Base-by-base conservation (phyloP, 805 yeast species). In the Wickerhamiella occidentalis region DNA sequence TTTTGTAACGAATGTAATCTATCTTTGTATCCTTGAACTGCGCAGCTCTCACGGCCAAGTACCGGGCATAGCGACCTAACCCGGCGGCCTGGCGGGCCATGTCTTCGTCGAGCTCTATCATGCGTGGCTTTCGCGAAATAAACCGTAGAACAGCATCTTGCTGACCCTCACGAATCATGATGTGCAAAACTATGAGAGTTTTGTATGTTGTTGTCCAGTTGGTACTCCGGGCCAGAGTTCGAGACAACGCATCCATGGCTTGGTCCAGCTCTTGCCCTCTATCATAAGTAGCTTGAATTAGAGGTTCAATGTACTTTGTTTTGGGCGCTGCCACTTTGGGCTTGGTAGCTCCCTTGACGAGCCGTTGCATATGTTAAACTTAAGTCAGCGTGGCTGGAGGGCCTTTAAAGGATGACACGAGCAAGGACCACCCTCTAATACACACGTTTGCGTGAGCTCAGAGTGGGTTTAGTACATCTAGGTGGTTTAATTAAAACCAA, bases 161-260 rank as follows among this genome's bases (percentile, higher is more conserved):
- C 52, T 83, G 87, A 18, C 97, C 97, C 61, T 92, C 97, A 47
- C 96, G 77, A 41, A 90, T 78, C 88, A 92, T 80, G 45, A 87
- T 78, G 69, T 92, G 98, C 23, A 84, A 62, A 29, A 90, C 94
- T 53, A 90, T 73, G 56, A 90, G 70, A 9, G 94, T 68, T 65
- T 92, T 92, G 74, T 77, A 92, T 15, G 82, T 92, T 51, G 88
- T 79, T 46, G 95, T 82, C 95, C 96, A 92, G 4, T 96, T 83
- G 3, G 81, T 68, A 51, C 52, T 50, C 7, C 56, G 53, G 61
- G 87, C 95, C 41, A 87, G 70, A 47, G 96, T 69, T 15, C 63
- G 59, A 28, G 71, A 71, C 49, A 90, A 67, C 1, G 84, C 71
- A 45, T 73, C 70, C 78, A 88, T 79, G 33, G 88, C 80, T 18